Evolutionary conservation across 2,329 filamentous ascomycete species (phyloP).

Genomic region (Fusarium palustre): DNA sequence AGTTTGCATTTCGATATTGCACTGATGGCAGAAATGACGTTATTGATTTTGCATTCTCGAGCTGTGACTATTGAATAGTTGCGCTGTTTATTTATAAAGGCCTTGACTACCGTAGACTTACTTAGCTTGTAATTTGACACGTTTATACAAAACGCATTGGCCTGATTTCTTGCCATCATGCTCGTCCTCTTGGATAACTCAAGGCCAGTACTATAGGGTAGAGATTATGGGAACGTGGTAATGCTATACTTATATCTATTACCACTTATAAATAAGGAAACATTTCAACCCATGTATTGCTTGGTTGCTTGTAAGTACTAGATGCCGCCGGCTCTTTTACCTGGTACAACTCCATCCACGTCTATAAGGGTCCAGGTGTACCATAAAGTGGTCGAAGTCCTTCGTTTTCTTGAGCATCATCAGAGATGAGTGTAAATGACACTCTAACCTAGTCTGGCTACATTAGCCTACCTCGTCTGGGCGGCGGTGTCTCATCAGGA

Average conservation of each 20-base stretch:
- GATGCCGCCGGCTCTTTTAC: background rate
- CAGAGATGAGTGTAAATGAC: background rate
- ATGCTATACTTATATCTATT: background rate
- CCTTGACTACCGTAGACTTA: conserved; percentile 28
- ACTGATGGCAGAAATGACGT: conserved; percentile 15
- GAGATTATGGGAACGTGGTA: background rate
- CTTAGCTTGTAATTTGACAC: conserved; percentile 37
- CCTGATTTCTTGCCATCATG: background rate
- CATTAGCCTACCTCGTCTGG: background rate
- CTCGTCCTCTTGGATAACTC: background rate
- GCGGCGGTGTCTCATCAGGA: background rate
- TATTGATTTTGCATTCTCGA: conserved; percentile 28
- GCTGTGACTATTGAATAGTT: conserved; percentile 38
- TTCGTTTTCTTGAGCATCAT: background rate
- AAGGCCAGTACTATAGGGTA: background rate
- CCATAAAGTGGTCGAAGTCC: background rate
- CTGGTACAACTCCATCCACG: background rate
- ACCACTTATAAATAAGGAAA: conserved; percentile 5
- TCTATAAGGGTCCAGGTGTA: background rate
- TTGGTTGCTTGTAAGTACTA: background rate
- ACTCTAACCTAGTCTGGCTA: background rate
- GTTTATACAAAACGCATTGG: conserved; percentile 5
- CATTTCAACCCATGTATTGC: conserved; percentile 4
- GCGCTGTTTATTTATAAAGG: conserved; percentile 14
- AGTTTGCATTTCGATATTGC: conserved; percentile 21